A percentile compares a stretch with the other conserved stretches of the same genome.
phyloP scores from a whole-genome alignment of 345 rosid species.

The Diplotaxis tenuifolia region DNA sequence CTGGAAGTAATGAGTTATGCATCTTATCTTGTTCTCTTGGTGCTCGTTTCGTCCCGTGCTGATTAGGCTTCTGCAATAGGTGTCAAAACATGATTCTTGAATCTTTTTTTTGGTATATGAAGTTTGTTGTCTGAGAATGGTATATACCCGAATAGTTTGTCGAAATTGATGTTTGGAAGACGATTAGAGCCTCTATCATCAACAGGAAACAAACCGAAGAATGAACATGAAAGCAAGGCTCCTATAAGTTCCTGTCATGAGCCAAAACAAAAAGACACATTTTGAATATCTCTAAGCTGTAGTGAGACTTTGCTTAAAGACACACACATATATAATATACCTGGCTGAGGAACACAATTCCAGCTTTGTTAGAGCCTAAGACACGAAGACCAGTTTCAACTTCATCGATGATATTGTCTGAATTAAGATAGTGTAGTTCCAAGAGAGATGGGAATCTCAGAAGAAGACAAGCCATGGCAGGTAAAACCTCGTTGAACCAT shows the following conservation, averaged over 20 bases:
- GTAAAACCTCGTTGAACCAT: constrained; percentile 66
- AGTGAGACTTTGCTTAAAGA: neutral
- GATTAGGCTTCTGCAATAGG: constrained; percentile 52
- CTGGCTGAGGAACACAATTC: constrained; percentile 40
- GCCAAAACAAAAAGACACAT: neutral
- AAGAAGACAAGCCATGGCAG: constrained; percentile 61
- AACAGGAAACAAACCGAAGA: constrained; percentile 74
- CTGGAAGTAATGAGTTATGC: constrained; percentile 67
- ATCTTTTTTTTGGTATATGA: neutral
- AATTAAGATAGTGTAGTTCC: constrained; percentile 58
- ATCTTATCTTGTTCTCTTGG: constrained; percentile 66
- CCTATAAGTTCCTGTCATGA: constrained; percentile 56
- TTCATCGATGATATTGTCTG: constrained; percentile 38
- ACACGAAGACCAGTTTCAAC: constrained; percentile 52
- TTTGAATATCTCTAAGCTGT: neutral
- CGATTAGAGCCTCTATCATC: constrained; percentile 44
- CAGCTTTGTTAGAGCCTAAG: constrained; percentile 55
- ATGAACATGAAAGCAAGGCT: constrained; percentile 77
- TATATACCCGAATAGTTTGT: constrained; percentile 60
- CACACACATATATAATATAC: neutral
- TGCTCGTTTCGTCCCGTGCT: constrained; percentile 40
- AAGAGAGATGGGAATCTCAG: constrained; percentile 63
- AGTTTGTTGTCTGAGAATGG: constrained; percentile 20
- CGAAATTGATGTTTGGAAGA: constrained; percentile 80
- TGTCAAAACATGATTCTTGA: constrained; percentile 4